phyloP scores from a whole-genome alignment of 768 basidiomycete genomes.

The Termitomyces sp. region DNA sequence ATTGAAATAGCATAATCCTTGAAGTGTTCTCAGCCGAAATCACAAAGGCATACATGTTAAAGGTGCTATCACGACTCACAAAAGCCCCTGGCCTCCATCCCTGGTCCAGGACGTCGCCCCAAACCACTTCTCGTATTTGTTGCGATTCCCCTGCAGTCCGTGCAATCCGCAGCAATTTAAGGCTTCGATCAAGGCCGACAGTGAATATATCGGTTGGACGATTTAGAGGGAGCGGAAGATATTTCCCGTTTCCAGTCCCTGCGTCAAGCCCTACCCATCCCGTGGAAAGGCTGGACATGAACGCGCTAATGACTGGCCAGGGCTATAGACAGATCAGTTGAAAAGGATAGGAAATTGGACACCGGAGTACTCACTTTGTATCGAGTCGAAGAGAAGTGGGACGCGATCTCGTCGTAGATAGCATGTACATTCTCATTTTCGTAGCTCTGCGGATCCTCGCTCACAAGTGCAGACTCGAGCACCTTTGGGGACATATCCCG shows the following conservation, averaged over 20 bases:
- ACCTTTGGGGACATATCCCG: slow-evolving; percentile 13
- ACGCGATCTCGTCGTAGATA: slow-evolving; percentile 81
- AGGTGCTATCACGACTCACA: slow-evolving; percentile 34
- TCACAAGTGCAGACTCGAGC: slow-evolving; percentile 35
- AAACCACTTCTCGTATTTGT: slow-evolving; percentile 62
- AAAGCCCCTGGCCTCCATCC: slow-evolving; percentile 78
- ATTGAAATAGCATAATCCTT: slow-evolving; percentile 97
- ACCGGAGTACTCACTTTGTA: slow-evolving; percentile 60
- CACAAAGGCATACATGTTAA: neutral
- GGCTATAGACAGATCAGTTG: slow-evolving; percentile 41
- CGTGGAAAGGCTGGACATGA: slow-evolving; percentile 63
- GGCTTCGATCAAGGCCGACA: slow-evolving; percentile 80
- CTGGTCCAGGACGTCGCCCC: slow-evolving; percentile 69
- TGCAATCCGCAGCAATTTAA: slow-evolving; percentile 74
- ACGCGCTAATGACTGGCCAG: slow-evolving; percentile 82
- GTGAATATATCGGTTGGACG: slow-evolving; percentile 60
- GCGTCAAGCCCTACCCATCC: slow-evolving; percentile 90
- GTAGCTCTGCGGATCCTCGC: slow-evolving; percentile 50
- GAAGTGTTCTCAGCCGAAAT: neutral
- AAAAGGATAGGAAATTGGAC: neutral
- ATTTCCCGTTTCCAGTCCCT: slow-evolving; percentile 97
- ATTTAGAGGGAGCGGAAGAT: slow-evolving; percentile 70
- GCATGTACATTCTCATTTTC: slow-evolving; percentile 75
- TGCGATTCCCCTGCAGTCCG: slow-evolving; percentile 46
- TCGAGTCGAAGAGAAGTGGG: slow-evolving; percentile 83